Percentiles rank a stretch among this genome's conserved stretches.
Evolutionary conservation across 192 early-diverging fungal genomes (phyloP).

Genomic region (Mortierella antarctica): DNA sequence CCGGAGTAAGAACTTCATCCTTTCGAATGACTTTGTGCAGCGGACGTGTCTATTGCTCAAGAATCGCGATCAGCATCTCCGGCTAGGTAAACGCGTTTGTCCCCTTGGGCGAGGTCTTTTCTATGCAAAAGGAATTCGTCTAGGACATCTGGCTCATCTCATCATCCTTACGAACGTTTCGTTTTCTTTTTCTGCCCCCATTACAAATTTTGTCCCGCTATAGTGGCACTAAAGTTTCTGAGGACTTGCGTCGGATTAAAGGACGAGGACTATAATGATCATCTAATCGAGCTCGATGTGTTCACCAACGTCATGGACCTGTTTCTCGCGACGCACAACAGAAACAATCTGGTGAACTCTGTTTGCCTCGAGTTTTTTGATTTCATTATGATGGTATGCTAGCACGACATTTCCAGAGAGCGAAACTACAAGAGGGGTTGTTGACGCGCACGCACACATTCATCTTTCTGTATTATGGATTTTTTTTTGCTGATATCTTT

Average conservation of each 20-base stretch:
- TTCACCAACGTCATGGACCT: conserved; percentile 70
- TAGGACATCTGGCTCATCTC: neutral
- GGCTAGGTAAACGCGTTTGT: conserved; percentile 64
- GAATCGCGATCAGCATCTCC: conserved; percentile 70
- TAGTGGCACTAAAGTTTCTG: conserved; percentile 82
- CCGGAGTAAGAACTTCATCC: conserved; percentile 77
- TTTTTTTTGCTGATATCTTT: too few species aligned
- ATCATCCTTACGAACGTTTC: neutral
- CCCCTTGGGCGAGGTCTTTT: neutral
- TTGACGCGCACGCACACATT: too few species aligned
- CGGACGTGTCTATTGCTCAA: conserved; percentile 74
- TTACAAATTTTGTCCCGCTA: neutral
- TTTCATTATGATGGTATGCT: conserved; percentile 70
- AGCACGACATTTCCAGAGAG: neutral
- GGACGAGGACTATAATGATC: conserved; percentile 83
- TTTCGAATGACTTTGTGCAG: conserved; percentile 63
- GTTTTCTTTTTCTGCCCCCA: neutral
- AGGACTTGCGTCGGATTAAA: conserved; percentile 76
- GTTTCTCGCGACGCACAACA: conserved; percentile 65
- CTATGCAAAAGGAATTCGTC: too few species aligned
- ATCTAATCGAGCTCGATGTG: conserved; percentile 75
- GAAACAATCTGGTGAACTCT: conserved; percentile 88
- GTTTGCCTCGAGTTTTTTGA: conserved; percentile 90
- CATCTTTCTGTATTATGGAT: too few species aligned
- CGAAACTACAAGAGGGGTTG: too few species aligned